Evolutionary conservation across 768 basidiomycete species (phyloP), one percentile per base, ranked within the genome.

Genomic region (Macrolepiota albuminosa): DNA sequence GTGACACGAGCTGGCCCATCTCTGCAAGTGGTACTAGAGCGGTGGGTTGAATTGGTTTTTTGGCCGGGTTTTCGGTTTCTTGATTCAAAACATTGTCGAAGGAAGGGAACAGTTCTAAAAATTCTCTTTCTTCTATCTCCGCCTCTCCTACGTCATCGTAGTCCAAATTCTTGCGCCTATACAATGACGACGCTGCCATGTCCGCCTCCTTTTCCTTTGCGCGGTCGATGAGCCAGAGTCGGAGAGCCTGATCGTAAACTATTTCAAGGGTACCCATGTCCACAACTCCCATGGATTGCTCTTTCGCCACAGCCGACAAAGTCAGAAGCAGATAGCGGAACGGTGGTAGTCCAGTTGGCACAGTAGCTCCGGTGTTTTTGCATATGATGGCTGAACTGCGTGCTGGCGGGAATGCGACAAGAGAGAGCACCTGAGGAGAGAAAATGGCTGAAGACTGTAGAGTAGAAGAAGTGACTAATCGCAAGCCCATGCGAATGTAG

Each of bases 151-250:
- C 70, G 33, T 79, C 79, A 33, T 80, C 75, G 50, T 89, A 73
- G 14, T 84, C 78, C 29, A 79, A 68, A 46, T 78, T 78, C 42
- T 80, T 84, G 50, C 78, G 78, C 29, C 89, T 86, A 76, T 98
- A 99, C 3, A 98, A 73, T 24, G 90, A 88, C 31, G 81, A 83
- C 0, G 86, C 82, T 13, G 84, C 84, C 29, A 81, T 79, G 36
- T 83, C 82, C n/a, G 73, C 78, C 62, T 89, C 81, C 40, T 83
- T 81, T 60, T 86, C 85, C 64, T 83, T 86, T 34, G 86, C 84
- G 29, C 85, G 84, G 64, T 97, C 91, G 46, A 88, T 84, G 46
- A 85, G 78, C 96, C 96, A 98, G 24, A 96, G 79, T n/a, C 85
- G 79, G 48, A 86, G 79, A 3, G 85, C 78, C 67, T 88, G 88